Base-by-base conservation (phyloP, 768 basidiomycete genomes). In the Botryobasidium botryosum region DNA sequence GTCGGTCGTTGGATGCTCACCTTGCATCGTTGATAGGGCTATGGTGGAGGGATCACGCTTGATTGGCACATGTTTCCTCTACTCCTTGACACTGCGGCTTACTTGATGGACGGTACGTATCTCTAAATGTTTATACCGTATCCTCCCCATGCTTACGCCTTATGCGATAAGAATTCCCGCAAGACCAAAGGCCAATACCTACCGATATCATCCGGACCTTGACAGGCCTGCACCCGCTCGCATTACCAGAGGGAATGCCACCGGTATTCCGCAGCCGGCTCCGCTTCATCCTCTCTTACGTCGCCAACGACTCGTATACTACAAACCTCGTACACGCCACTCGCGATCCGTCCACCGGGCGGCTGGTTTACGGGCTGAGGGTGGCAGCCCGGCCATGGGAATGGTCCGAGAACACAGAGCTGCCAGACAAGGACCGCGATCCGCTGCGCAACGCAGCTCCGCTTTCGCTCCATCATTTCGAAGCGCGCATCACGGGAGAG, bases 351-450 rank as follows among this genome's bases (percentile, higher is more conserved):
- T 35, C 46, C n/a, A 35, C 21, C 6, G 13, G 24, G 8, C 40
- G 40, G 20, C 27, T 42, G 25, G 24, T 42, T 24, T 21, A 26
- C 8, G 49, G 49, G n/a, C 24, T 38, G 13, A 17, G 21, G 4
- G 48, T 50, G 6, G 38, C 18, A 27, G 36, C 48, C 12, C 26
- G 40, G 28, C 49, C 49, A 26, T 50, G 49, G 49, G 49, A 50
- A 25, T 50, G 49, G 49, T 21, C 37, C 15, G 48, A 49, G n/a
- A 42, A 48, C 46, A 31, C 38, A 4, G 48, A 43, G 35, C 1
- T 20, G 10, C 37, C 40, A 45, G 6, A n/a, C 12, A 20, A 39
- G 13, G 37, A 39, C 24, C 40, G 15, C 26, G 12, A 10, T 10
- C 12, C 23, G 23, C 27, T 45, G 13, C 18, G 21, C 38, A 50